Conservation (phyloP, 306 rosid species). For the Citrullus colocynthis region DNA sequence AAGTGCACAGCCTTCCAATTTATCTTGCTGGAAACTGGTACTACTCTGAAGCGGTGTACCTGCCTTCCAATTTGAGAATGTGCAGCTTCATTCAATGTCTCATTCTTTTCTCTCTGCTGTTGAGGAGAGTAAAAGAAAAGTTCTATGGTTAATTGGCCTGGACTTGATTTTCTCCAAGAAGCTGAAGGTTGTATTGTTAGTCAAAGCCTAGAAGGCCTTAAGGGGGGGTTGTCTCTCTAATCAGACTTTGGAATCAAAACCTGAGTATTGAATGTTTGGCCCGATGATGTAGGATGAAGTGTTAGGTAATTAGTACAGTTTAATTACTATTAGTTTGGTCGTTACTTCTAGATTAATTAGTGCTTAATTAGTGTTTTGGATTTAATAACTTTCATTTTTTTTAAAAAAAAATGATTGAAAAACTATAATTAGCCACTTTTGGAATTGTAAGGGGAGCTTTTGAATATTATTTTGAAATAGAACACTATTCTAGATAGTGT, state of each 20-base stretch:
- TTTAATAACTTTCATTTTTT: too few relatives aligned
- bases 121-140: background rate
- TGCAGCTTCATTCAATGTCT: background rate
- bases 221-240: background rate
- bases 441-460: background rate
- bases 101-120: background rate
- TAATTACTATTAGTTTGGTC: background rate
- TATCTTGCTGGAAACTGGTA: background rate
- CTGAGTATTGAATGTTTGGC: background rate
- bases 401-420: too few relatives aligned
- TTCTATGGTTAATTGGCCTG: background rate
- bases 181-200: background rate
- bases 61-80: background rate
- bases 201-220: background rate
- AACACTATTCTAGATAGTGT: too few relatives aligned
- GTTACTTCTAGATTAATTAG: background rate
- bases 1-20: background rate
- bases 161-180: background rate
- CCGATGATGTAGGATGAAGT: too few relatives aligned
- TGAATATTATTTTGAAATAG: background rate
- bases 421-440: background rate
- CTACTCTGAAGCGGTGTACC: background rate
- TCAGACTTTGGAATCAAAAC: background rate
- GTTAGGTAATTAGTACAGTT: too few relatives aligned
- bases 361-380: background rate